Percentiles rank a stretch among this genome's conserved stretches.
Conservation (phyloP, 257 asterid genomes). For the Nicotiana undulata region DNA sequence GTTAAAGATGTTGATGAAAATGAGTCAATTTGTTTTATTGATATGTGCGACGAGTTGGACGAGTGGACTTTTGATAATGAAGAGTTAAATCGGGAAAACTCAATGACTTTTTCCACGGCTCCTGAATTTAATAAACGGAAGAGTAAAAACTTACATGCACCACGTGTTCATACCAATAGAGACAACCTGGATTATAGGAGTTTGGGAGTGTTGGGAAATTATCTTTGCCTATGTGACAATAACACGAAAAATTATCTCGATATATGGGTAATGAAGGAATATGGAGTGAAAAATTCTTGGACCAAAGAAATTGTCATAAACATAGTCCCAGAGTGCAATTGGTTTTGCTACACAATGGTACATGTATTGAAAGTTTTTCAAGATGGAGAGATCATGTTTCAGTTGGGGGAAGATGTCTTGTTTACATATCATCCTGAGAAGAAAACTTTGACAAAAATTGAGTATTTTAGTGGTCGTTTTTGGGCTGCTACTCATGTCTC, state of each 20-base stretch:
- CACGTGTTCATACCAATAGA: too few relatives aligned
- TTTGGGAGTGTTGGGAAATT: constrained; percentile 23
- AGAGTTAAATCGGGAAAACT: too few relatives aligned
- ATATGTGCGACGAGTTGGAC: constrained; percentile 30
- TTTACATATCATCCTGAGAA: constrained; percentile 1
- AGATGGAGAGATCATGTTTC: constrained; percentile 11
- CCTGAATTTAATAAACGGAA: background rate
- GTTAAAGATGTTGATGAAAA: constrained; percentile 21
- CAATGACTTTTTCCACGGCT: constrained; percentile 4
- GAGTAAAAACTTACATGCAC: too few relatives aligned
- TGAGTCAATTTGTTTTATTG: constrained; percentile 42
- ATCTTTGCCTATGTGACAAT: constrained; percentile 36
- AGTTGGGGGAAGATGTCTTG: background rate
- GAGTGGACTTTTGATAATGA: too few relatives aligned
- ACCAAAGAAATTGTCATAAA: constrained; percentile 10
- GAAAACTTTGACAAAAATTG: background rate
- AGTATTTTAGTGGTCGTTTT: background rate
- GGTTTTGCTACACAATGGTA: background rate
- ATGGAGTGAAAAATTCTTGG: constrained; percentile 36
- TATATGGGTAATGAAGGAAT: constrained; percentile 55
- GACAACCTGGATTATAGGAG: constrained; percentile 15
- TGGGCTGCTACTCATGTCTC: background rate
- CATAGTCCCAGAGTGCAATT: background rate
- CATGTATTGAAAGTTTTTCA: background rate
- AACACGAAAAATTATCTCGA: constrained; percentile 14